Conservation (phyloP, 2,329 filamentous ascomycete species). For the Colletotrichum abscissum region DNA sequence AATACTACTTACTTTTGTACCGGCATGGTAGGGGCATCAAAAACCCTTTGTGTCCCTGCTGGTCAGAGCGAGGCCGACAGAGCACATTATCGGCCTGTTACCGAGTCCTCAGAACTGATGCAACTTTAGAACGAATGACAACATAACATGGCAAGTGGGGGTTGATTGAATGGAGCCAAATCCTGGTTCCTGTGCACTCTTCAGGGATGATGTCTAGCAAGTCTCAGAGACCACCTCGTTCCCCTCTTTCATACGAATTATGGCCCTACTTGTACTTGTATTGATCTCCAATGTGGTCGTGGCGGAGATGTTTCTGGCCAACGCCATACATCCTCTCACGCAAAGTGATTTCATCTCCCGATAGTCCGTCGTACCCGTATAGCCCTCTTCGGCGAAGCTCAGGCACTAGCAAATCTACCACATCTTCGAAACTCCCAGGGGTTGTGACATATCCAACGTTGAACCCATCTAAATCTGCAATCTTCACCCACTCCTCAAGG, state of each 20-base stretch:
- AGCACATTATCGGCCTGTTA: background rate
- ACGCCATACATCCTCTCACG: background rate
- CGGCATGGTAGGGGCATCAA: background rate
- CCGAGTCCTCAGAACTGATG: background rate
- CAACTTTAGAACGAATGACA: background rate
- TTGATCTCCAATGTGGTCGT: background rate
- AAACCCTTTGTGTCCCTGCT: background rate
- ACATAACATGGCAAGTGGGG: background rate
- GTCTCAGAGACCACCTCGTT: background rate
- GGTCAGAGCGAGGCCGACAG: background rate
- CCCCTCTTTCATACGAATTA: background rate
- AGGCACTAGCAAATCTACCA: background rate
- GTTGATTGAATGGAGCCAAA: background rate
- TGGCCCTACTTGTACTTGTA: background rate
- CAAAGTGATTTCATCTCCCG: background rate
- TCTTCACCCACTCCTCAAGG: background rate
- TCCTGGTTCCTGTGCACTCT: background rate
- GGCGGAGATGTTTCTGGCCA: background rate
- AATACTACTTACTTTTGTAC: no score
- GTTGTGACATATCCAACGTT: background rate
- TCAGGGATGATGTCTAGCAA: background rate
- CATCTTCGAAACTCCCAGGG: background rate
- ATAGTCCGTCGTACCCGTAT: background rate
- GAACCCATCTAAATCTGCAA: background rate
- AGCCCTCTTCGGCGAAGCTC: background rate